Evolutionary conservation across 441 rosid genomes (phyloP), one percentile per base, ranked within the genome.

Genomic region (Populus hybrid): DNA sequence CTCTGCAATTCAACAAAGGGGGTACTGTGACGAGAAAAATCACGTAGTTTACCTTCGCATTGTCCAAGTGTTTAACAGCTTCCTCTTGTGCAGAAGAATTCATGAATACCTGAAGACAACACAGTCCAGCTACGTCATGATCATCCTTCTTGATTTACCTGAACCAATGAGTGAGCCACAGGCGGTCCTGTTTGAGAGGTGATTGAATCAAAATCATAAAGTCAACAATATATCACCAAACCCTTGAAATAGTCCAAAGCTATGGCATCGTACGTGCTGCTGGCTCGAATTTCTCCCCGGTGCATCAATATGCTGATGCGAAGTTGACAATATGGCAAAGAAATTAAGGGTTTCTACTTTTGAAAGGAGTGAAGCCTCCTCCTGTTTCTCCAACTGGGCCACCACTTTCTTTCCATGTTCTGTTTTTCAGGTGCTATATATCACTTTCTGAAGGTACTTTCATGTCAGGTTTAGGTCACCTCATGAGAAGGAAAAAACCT

Each of bases 41-140:
- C 71, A 65, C n/a, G 35, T 76, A 83, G 63, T n/a, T 78, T 85
- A 92, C 99, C 94, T 89, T 92, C 46, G 98, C 97, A 87, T 88
- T 83, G 80, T 95, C 95, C 87, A 95, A 88, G 88, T 95, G 91
- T 78, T 86, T 90, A 80, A 89, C 90, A 79, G 98, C 97, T 84
- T 92, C 97, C 78, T 94, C 99, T 84, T 86, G 98, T 50, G 91
- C 89, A 78, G 88, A 86, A 76, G 97, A 94, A 89, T 90, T 91
- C 94, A 94, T 91, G 76, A 96, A 96, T 76, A 92, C 84, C 83
- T 96, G 99, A 79, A 94, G 88, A 82, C 98, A 92, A 87, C 98
- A 96, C 70, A 94, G 92, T 72, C 99, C 99, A 83, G 99, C 97
- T 72, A 98, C 95, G 18, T 90, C 92, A 80, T 91, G 91, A 77